Percentiles rank a stretch among this genome's conserved stretches.
phyloP scores from a whole-genome alignment of 2,329 filamentous ascomycete genomes.

The Tolypocladium paradoxum region DNA sequence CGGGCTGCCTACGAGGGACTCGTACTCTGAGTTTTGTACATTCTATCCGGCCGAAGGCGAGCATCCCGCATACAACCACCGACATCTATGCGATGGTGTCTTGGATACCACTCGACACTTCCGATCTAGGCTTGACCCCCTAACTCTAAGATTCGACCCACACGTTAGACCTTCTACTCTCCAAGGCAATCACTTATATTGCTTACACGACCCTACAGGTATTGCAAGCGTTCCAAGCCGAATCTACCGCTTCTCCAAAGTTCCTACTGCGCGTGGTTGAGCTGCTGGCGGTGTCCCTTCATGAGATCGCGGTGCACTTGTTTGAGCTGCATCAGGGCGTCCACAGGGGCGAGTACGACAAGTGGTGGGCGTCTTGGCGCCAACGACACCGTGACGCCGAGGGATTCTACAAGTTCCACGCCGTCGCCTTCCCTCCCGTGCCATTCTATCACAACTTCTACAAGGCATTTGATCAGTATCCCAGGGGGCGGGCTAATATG shows the following conservation, averaged over 20 bases:
- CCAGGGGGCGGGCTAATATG: background rate
- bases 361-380: background rate
- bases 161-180: background rate
- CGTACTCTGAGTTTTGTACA: background rate
- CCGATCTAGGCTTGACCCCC: background rate
- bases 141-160: background rate
- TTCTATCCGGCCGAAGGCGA: background rate
- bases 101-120: background rate
- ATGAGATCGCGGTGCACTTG: background rate
- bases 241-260: background rate
- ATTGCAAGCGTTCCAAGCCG: background rate
- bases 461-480: background rate
- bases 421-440: background rate
- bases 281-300: background rate
- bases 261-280: background rate
- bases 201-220: background rate
- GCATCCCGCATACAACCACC: background rate
- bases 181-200: no score
- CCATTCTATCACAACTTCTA: background rate
- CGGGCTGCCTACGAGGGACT: constrained; percentile 4
- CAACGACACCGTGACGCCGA: background rate
- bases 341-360: background rate
- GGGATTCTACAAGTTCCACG: background rate
- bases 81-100: background rate
- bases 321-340: background rate